Evolutionary conservation across 768 basidiomycete genomes (phyloP).

Genomic region (Podaxis carcinomalis): DNA sequence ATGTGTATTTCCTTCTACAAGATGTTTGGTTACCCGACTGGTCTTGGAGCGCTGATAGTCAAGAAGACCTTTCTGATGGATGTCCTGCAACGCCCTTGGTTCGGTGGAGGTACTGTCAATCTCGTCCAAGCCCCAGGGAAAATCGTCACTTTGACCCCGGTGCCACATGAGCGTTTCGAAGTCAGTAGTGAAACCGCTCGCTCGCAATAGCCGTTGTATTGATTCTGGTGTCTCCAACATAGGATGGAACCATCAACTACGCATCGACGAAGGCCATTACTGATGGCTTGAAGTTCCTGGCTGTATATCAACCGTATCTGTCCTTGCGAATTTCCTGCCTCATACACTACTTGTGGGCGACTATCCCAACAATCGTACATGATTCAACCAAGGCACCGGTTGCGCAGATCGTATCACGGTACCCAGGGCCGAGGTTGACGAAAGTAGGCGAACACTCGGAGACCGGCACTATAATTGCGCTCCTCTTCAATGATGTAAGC

Average conservation of each 20-base stretch:
- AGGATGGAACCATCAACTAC: constrained; percentile 89
- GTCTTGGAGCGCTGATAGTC: constrained; percentile 75
- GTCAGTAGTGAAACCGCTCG: constrained; percentile 28
- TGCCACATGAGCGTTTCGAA: constrained; percentile 75
- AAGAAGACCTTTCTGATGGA: constrained; percentile 61
- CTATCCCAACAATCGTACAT: constrained; percentile 54
- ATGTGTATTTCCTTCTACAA: constrained; percentile 86
- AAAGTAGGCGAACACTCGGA: constrained; percentile 64
- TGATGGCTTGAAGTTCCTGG: constrained; percentile 71
- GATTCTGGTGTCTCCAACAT: constrained; percentile 6
- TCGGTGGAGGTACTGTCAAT: constrained; percentile 78
- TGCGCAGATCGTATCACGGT: constrained; percentile 62
- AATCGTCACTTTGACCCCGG: constrained; percentile 54
- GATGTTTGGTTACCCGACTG: constrained; percentile 87
- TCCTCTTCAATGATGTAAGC: constrained; percentile 62
- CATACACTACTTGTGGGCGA: constrained; percentile 52
- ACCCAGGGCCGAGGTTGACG: constrained; percentile 48
- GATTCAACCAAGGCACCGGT: constrained; percentile 56
- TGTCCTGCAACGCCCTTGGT: constrained; percentile 69
- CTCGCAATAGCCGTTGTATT: background rate
- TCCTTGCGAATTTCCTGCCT: constrained; percentile 72
- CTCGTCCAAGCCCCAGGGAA: constrained; percentile 79
- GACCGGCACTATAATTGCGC: constrained; percentile 56
- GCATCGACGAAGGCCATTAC: constrained; percentile 73
- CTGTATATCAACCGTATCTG: constrained; percentile 75